Percentiles rank a stretch among this genome's conserved stretches.
These are phyloP conservation scores for Lyophyllum atratum DNA, from an alignment of 768 basidiomycete species.

Conservation along the genomic window DNA sequence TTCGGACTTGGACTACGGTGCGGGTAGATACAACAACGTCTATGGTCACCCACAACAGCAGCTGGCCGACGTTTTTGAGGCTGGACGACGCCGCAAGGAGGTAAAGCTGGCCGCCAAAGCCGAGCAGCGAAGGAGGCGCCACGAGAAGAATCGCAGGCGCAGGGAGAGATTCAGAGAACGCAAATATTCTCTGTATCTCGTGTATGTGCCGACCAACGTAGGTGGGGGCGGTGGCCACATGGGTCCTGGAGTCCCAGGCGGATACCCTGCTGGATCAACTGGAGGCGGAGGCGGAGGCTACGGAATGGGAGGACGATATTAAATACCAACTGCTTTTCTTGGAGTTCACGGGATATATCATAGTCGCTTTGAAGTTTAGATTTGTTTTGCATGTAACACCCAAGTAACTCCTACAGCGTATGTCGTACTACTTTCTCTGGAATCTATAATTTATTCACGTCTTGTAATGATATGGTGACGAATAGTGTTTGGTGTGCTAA, in stretches of 20 bases:
- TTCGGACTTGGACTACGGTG: conserved; percentile 44
- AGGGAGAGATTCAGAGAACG: conserved; percentile 62
- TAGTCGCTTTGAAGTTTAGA: background rate
- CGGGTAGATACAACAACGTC: conserved; percentile 30
- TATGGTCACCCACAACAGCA: conserved; percentile 44
- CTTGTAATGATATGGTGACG: too few species aligned
- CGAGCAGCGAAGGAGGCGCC: conserved; percentile 62
- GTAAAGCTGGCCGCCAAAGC: conserved; percentile 37
- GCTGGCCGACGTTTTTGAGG: conserved; percentile 47
- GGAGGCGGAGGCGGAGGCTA: conserved; percentile 14
- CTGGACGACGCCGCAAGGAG: conserved; percentile 54
- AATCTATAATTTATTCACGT: background rate
- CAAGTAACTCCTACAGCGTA: background rate
- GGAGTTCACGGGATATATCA: background rate
- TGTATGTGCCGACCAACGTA: conserved; percentile 40
- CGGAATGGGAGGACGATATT: conserved; percentile 16
- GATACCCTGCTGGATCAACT: conserved; percentile 14
- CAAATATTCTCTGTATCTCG: conserved; percentile 64
- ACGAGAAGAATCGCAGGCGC: conserved; percentile 63
- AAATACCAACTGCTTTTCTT: background rate
- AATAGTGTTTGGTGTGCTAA: background rate
- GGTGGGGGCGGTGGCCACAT: conserved; percentile 21
- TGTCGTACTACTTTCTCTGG: background rate
- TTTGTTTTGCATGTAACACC: background rate
- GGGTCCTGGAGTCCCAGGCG: conserved; percentile 18